phyloP scores from a whole-genome alignment of 2,329 filamentous ascomycete genomes.

The Colletotrichum ledebouriae region DNA sequence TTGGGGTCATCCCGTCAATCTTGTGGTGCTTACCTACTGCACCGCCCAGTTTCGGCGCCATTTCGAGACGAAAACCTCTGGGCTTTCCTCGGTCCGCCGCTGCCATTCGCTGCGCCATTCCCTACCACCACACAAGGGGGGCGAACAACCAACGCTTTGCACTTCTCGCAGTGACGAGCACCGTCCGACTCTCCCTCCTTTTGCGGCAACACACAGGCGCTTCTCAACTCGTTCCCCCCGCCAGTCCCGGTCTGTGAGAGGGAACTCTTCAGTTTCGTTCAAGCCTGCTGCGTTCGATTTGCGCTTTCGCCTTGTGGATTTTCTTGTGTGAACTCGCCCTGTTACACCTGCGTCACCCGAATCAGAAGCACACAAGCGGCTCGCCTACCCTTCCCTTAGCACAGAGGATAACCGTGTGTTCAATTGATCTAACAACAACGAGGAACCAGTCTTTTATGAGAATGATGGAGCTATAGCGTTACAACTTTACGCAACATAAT shows the following conservation, averaged over 20 bases:
- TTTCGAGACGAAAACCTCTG: slow-evolving; percentile 40
- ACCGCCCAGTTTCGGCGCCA: slow-evolving; percentile 43
- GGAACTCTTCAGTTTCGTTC: slow-evolving; percentile 23
- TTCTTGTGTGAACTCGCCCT: slow-evolving; percentile 16
- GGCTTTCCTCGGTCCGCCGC: slow-evolving; percentile 26
- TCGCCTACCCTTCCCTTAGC: slow-evolving; percentile 16
- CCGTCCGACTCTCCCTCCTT: slow-evolving; percentile 12
- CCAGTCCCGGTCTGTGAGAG: slow-evolving; percentile 17
- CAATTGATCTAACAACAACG: slow-evolving; percentile 28
- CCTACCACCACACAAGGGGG: slow-evolving; percentile 32
- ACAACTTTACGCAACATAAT: slow-evolving; percentile 10
- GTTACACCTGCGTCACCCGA: slow-evolving; percentile 38
- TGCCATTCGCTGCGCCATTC: slow-evolving; percentile 25
- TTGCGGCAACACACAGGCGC: slow-evolving; percentile 31
- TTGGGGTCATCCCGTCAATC: slow-evolving; percentile 33
- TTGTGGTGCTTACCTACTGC: slow-evolving; percentile 37
- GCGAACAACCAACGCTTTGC: slow-evolving; percentile 25
- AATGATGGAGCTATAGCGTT: slow-evolving; percentile 40
- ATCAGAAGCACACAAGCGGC: slow-evolving; percentile 23
- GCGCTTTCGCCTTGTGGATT: slow-evolving; percentile 10
- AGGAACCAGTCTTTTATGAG: slow-evolving; percentile 23
- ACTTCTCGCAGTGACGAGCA: slow-evolving; percentile 27
- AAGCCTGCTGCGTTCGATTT: slow-evolving; percentile 33
- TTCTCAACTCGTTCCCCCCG: slow-evolving; percentile 10
- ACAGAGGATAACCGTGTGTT: slow-evolving; percentile 25